Percentiles rank a stretch among this genome's conserved stretches.
These are phyloP conservation scores for Ogataea minuta DNA, from an alignment of 805 yeast species.

Conservation along the genomic window DNA sequence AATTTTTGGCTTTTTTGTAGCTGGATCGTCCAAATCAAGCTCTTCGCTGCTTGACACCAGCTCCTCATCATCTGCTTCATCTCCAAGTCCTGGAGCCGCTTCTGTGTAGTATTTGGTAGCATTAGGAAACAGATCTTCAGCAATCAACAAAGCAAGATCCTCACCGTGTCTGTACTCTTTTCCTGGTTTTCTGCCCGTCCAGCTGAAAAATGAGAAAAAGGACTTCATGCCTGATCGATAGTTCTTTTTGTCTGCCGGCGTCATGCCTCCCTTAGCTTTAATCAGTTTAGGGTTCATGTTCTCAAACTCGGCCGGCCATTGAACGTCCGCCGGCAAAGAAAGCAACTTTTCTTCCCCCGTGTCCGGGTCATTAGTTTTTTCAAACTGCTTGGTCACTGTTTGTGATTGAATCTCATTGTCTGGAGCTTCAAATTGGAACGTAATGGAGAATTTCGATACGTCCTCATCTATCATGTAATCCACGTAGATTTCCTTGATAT, in stretches of 20 bases:
- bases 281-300: conserved; percentile 53
- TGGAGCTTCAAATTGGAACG: conserved; percentile 52
- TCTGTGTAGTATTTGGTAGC: conserved; percentile 81
- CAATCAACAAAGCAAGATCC: conserved; percentile 66
- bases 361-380: conserved; percentile 41
- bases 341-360: conserved; percentile 55
- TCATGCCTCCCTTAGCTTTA: conserved; percentile 37
- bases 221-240: conserved; percentile 76
- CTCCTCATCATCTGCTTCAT: conserved; percentile 50
- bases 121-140: conserved; percentile 80
- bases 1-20: conserved; percentile 5
- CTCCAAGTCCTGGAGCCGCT: conserved; percentile 61
- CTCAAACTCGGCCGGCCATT: conserved; percentile 71
- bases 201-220: conserved; percentile 82
- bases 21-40: conserved; percentile 37
- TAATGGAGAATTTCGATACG: conserved; percentile 53
- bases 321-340: conserved; percentile 52
- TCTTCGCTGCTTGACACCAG: conserved; percentile 41
- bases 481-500: conserved; percentile 61
- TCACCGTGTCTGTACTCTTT: conserved; percentile 79
- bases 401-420: conserved; percentile 54
- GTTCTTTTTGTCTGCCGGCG: conserved; percentile 53
- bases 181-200: conserved; percentile 79
- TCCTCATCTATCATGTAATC: conserved; percentile 43
- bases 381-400: conserved; percentile 58